A percentile compares a stretch with the other conserved stretches of the same genome.
These are phyloP conservation scores for Naumovozyma baii DNA, from an alignment of 805 yeast genomes.

Conservation along the genomic window DNA sequence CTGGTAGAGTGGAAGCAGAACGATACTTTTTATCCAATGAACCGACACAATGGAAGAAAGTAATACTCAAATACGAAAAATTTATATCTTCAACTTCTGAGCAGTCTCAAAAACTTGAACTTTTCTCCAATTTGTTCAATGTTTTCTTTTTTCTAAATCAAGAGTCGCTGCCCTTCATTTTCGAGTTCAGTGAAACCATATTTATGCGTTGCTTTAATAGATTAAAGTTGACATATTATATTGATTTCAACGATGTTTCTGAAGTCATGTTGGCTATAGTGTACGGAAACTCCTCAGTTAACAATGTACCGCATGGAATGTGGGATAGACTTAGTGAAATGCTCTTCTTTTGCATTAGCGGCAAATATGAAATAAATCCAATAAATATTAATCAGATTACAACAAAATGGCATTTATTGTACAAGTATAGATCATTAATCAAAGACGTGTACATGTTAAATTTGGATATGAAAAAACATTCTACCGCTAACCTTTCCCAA, in stretches of 20 bases:
- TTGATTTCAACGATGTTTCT: constrained; percentile 11
- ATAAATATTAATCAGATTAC: background rate
- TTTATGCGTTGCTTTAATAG: constrained; percentile 9
- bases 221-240: constrained; percentile 6
- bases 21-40: constrained; percentile 5
- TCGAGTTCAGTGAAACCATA: constrained; percentile 11
- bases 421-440: constrained; percentile 25
- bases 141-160: constrained; percentile 8
- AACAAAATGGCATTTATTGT: constrained; percentile 16
- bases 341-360: constrained; percentile 9
- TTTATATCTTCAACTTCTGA: constrained; percentile 12
- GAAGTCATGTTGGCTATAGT: constrained; percentile 24
- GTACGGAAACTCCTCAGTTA: constrained; percentile 5
- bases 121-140: constrained; percentile 18
- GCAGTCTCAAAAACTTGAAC: constrained; percentile 5
- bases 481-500: constrained; percentile 25
- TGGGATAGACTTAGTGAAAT: constrained; percentile 21
- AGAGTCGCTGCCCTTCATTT: constrained; percentile 5
- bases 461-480: constrained; percentile 27
- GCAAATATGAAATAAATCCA: constrained; percentile 4
- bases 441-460: constrained; percentile 29
- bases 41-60: background rate
- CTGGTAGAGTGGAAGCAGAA: constrained; percentile 9
- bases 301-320: constrained; percentile 1
- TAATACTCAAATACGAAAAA: constrained; percentile 15